Base-by-base conservation (phyloP, 768 basidiomycete species). In the Multifurca ochricompacta region DNA sequence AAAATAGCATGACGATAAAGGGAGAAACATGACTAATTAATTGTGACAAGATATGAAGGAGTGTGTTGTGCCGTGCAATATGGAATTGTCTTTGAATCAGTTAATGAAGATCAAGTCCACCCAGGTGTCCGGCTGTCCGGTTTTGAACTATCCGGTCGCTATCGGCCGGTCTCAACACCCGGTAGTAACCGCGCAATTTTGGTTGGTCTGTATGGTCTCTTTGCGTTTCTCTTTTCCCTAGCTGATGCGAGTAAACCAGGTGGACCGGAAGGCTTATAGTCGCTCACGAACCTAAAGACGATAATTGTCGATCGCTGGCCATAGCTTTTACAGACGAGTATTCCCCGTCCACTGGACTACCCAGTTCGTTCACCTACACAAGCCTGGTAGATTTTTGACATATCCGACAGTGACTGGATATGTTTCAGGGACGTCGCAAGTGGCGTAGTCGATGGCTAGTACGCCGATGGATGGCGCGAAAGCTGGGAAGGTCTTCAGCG, bases 191-290 rank as follows among this genome's bases (percentile, higher is more conserved):
- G n/a, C n/a, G n/a, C n/a, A n/a, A n/a, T n/a, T n/a, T n/a, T n/a
- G n/a, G n/a, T 98, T 62, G 89, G 90, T 83, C 61, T 56, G 77
- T 35, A 10, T 31, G 32, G 18, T 28, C 21, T 42, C 59, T 52
- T 39, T 46, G 40, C 16, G 10, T 41, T n/a, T 41, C 25, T 39
- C n/a, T n/a, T 42, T 37, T 53, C 54, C 48, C 49, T 59, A 64
- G 31, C 59, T 7, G n/a, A 46, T 28, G 34, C 35, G n/a, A n/a
- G n/a, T n/a, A n/a, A n/a, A n/a, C n/a, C 59, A 90, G 90, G 86
- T 61, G 95, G 95, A 21, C 85, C 89, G 1, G 95, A 98, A 72
- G 95, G 95, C 30, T 76, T 98, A 34, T 81, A 91, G 25, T 74
- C 86, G 1, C 71, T 98, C 36, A 92, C 90, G 43, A 91, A 88